These are phyloP conservation scores for Daldinia concentrica DNA, from an alignment of 495 filamentous ascomycete genomes.

Conservation along the genomic window DNA sequence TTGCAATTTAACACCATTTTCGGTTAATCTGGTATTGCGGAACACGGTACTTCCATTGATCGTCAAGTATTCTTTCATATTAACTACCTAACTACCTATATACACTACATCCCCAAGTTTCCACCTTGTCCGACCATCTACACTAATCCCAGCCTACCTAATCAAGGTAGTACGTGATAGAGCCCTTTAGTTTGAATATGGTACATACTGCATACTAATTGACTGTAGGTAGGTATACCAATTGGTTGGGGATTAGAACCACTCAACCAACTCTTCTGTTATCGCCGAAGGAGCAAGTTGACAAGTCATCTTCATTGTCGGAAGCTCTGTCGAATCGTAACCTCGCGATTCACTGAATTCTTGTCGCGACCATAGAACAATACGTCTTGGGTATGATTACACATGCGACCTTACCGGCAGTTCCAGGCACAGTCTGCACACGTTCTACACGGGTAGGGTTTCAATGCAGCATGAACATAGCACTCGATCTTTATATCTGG, in stretches of 20 bases:
- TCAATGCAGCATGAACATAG: constrained; percentile 15
- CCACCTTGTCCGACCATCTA: too few relatives aligned
- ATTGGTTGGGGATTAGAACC: constrained; percentile 12
- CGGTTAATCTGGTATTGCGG: neutral
- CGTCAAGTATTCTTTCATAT: neutral
- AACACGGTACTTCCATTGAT: neutral
- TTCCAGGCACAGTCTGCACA: constrained; percentile 12
- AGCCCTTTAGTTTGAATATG: constrained; percentile 11
- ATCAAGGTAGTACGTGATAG: constrained; percentile 17
- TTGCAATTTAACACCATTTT: neutral
- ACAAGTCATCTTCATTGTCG: constrained; percentile 19
- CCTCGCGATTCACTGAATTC: neutral
- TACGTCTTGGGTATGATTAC: constrained; percentile 1
- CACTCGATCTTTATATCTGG: neutral
- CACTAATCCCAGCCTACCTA: constrained; percentile 16
- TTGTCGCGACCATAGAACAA: constrained; percentile 5
- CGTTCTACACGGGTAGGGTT: constrained; percentile 16
- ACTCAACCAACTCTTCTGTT: constrained; percentile 3
- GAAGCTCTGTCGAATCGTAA: constrained; percentile 11
- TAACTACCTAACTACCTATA: too few relatives aligned
- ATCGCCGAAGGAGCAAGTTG: constrained; percentile 7
- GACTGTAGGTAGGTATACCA: neutral
- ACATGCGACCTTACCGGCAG: constrained; percentile 16
- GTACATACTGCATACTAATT: constrained; percentile 3
- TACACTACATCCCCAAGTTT: too few relatives aligned